Evolutionary conservation across 2,329 filamentous ascomycete species (phyloP).

Genomic region (Xylariaceae sp.): DNA sequence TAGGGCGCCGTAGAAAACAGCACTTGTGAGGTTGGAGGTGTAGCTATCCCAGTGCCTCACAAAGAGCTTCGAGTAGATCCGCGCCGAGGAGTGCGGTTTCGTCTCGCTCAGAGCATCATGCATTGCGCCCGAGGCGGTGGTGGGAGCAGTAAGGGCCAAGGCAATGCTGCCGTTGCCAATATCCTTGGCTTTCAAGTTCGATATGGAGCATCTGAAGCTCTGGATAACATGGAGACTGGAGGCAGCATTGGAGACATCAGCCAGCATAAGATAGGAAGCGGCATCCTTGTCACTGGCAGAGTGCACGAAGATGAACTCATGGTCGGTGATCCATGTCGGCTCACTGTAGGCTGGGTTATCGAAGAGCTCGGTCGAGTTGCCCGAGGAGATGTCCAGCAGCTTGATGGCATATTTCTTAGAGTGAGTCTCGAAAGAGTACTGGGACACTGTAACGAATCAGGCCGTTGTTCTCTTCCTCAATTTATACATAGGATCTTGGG

Average conservation of each 20-base stretch:
- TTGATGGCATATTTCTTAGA: constrained; percentile 63
- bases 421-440: constrained; percentile 76
- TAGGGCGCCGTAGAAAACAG: constrained; percentile 43
- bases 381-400: constrained; percentile 62
- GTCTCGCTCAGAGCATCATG: constrained; percentile 59
- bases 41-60: constrained; percentile 83
- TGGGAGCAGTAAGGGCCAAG: constrained; percentile 57
- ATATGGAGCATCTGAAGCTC: constrained; percentile 47
- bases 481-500: not conserved
- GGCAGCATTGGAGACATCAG: constrained; percentile 33
- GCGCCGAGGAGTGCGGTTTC: constrained; percentile 58
- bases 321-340: constrained; percentile 69
- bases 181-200: constrained; percentile 54
- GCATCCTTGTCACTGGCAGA: constrained; percentile 42
- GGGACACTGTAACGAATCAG: constrained; percentile 48
- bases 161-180: constrained; percentile 47
- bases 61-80: constrained; percentile 69
- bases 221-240: constrained; percentile 43
- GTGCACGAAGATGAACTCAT: constrained; percentile 54
- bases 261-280: constrained; percentile 43
- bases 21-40: constrained; percentile 60
- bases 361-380: constrained; percentile 60
- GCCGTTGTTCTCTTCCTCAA: constrained; percentile 24
- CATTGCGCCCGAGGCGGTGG: constrained; percentile 63
- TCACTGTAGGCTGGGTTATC: constrained; percentile 62